Conservation (phyloP, 148 eudicot species). For the Gaultheria prostrata region DNA sequence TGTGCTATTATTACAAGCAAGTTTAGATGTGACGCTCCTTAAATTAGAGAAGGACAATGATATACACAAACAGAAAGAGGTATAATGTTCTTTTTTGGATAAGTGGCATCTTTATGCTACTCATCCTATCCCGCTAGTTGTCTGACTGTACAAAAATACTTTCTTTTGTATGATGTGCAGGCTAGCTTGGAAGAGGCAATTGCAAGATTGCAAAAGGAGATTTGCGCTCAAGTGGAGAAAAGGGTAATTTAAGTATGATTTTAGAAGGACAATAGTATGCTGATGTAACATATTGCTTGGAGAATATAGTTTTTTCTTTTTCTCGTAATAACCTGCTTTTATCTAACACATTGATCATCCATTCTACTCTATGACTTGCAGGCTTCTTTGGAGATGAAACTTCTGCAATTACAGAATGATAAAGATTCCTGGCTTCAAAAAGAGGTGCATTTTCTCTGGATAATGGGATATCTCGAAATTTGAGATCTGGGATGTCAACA, state of each 20-base stretch:
- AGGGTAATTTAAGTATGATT: constrained; percentile 20
- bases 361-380: constrained; percentile 25
- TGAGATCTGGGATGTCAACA: background rate
- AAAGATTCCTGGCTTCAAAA: constrained; percentile 60
- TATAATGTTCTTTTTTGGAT: constrained; percentile 11
- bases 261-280: background rate
- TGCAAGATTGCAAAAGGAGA: constrained; percentile 15
- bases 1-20: constrained; percentile 31
- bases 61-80: constrained; percentile 43
- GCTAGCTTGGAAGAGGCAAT: constrained; percentile 18
- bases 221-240: constrained; percentile 19
- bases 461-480: background rate
- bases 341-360: background rate
- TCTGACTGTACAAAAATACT: background rate
- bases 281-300: background rate
- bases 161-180: constrained; percentile 12
- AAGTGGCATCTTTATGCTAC: background rate
- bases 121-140: background rate
- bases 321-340: background rate
- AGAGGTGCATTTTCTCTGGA: constrained; percentile 46
- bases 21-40: constrained; percentile 42
- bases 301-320: background rate
- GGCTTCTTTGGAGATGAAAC: constrained; percentile 50
- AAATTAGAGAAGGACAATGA: constrained; percentile 47
- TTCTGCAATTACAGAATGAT: constrained; percentile 46